Evolutionary conservation across 805 yeast genomes (phyloP).

Genomic region (Candida coquimbonensis): DNA sequence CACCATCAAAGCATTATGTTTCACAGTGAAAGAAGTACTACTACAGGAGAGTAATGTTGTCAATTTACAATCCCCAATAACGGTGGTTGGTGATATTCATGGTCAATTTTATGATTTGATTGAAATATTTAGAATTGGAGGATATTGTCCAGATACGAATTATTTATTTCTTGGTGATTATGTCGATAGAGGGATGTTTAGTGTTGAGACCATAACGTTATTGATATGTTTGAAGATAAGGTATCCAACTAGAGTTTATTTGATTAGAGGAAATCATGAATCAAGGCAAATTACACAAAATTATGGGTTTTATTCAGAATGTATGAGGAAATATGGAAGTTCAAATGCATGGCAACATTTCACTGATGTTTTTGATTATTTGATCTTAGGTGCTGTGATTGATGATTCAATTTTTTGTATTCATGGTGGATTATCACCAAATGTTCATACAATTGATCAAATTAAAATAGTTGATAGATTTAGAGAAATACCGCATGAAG

Average conservation of each 20-base stretch:
- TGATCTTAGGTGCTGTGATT: slow-evolving; percentile 83
- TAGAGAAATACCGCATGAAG: slow-evolving; percentile 96
- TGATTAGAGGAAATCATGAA: slow-evolving; percentile 94
- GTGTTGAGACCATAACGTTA: slow-evolving; percentile 86
- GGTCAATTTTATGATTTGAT: slow-evolving; percentile 93
- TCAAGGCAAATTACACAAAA: slow-evolving; percentile 94
- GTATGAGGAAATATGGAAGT: slow-evolving; percentile 79
- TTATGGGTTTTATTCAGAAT: slow-evolving; percentile 95
- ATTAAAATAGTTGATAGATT: slow-evolving; percentile 85
- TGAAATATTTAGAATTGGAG: slow-evolving; percentile 92
- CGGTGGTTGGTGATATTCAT: slow-evolving; percentile 96
- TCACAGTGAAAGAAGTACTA: slow-evolving; percentile 74
- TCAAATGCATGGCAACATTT: slow-evolving; percentile 80
- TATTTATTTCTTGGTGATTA: slow-evolving; percentile 92
- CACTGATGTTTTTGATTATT: slow-evolving; percentile 88
- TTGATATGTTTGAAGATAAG: slow-evolving; percentile 77
- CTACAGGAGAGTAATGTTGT: slow-evolving; percentile 82
- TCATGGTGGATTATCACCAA: slow-evolving; percentile 95
- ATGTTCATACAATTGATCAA: slow-evolving; percentile 89
- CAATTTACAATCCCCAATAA: slow-evolving; percentile 76
- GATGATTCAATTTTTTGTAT: slow-evolving; percentile 89
- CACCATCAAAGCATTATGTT: slow-evolving; percentile 66
- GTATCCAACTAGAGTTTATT: slow-evolving; percentile 75
- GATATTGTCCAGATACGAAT: slow-evolving; percentile 87
- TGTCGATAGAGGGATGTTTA: slow-evolving; percentile 91